Evolutionary conservation across 768 basidiomycete genomes (phyloP).

Genomic region (Boletus vinaceobasis): DNA sequence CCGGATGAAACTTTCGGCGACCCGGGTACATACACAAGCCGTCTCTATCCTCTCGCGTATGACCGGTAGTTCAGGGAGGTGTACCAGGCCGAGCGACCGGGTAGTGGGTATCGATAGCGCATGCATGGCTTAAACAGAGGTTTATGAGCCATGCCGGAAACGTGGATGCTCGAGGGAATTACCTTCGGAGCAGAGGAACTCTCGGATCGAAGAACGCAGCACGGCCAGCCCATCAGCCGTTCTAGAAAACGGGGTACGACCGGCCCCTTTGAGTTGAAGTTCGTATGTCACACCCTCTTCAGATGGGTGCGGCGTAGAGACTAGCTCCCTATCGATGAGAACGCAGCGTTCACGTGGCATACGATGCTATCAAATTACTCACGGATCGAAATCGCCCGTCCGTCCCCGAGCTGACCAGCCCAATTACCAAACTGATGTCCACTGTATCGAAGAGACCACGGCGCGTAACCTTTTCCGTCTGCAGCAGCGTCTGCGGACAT

Average conservation of each 20-base stretch:
- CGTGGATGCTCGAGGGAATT: neutral
- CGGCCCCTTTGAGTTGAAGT: slow-evolving; percentile 92
- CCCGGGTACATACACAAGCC: slow-evolving; percentile 71
- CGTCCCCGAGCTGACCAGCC: slow-evolving; percentile 96
- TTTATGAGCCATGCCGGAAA: slow-evolving; percentile 34
- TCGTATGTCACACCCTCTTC: slow-evolving; percentile 62
- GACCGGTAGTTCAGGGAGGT: slow-evolving; percentile 71
- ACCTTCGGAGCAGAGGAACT: slow-evolving; percentile 92
- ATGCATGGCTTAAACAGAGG: slow-evolving; percentile 51
- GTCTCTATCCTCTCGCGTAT: slow-evolving; percentile 69
- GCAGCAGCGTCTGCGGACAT: slow-evolving; percentile 38
- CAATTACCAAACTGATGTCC: slow-evolving; percentile 88
- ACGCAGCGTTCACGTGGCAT: neutral
- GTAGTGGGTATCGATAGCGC: slow-evolving; percentile 88
- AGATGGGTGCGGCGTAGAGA: slow-evolving; percentile 71
- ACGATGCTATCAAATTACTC: slow-evolving; percentile 18
- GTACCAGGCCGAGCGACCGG: slow-evolving; percentile 76
- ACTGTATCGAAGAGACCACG: slow-evolving; percentile 89
- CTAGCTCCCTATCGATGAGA: slow-evolving; percentile 34
- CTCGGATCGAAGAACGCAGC: slow-evolving; percentile 89
- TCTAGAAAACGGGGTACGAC: slow-evolving; percentile 91
- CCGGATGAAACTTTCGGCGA: slow-evolving; percentile 88
- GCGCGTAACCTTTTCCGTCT: slow-evolving; percentile 36
- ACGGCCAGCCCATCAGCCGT: slow-evolving; percentile 94
- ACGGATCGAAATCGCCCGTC: slow-evolving; percentile 88